phyloP scores from a whole-genome alignment of 345 rosid genomes.

The Melastoma malabathricum region DNA sequence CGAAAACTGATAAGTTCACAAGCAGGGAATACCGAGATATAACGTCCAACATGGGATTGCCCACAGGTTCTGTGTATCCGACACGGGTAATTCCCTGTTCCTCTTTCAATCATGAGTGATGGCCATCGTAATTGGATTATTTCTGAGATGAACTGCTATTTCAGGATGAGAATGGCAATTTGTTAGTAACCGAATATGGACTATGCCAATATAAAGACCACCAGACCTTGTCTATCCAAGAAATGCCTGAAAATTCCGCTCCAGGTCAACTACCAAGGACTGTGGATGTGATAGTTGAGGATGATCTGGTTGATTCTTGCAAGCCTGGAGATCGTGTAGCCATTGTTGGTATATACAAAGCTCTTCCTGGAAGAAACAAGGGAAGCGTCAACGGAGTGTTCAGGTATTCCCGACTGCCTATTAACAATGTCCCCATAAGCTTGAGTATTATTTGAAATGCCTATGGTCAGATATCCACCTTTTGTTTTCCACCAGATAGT shows the following conservation, averaged over 20 bases:
- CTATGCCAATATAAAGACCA: constrained; percentile 92
- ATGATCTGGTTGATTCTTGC: constrained; percentile 91
- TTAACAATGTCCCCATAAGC: background rate
- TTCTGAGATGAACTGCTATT: constrained; percentile 12
- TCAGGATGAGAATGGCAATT: constrained; percentile 84
- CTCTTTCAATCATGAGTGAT: constrained; percentile 1
- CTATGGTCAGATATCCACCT: background rate
- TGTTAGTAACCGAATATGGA: constrained; percentile 94
- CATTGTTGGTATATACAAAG: constrained; percentile 82
- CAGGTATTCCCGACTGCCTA: constrained; percentile 33
- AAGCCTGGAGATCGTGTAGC: constrained; percentile 99
- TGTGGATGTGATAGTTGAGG: constrained; percentile 90
- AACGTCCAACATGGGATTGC: constrained; percentile 74
- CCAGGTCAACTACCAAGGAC: constrained; percentile 99
- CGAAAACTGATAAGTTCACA: constrained; percentile 55
- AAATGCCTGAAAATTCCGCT: constrained; percentile 97
- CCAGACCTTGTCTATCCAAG: constrained; percentile 94
- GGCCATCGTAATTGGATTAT: constrained; percentile 1
- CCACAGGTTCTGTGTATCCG: constrained; percentile 97
- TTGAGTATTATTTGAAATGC: background rate
- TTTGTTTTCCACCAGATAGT: constrained; percentile 1
- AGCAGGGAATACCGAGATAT: constrained; percentile 87
- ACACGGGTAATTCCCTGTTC: constrained; percentile 55
- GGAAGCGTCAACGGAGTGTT: constrained; percentile 97
- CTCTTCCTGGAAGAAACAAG: constrained; percentile 88